Evolutionary conservation across 768 basidiomycete genomes (phyloP), one percentile per base, ranked within the genome.

Genomic region (Tricholoma bakamatsutake): DNA sequence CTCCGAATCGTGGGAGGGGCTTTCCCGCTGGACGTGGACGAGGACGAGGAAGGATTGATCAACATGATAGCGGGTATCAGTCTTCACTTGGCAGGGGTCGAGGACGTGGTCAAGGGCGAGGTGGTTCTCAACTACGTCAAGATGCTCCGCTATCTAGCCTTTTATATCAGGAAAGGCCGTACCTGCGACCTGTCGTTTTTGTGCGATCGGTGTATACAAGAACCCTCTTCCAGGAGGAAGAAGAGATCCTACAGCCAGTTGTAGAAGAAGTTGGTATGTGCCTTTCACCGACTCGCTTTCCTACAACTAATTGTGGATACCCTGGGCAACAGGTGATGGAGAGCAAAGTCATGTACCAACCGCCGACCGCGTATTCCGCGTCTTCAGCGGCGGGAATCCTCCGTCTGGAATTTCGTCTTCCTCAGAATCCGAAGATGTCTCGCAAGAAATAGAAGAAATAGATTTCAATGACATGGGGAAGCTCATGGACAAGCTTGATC

Each of bases 131-230:
- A 61, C 58, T 71, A 17, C 66, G 70, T 10, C 62, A 67, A n/a
- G 73, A 77, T 46, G 76, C 77, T 2, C 72, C 84, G 4, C 69
- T 87, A 15, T 87, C 86, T 1, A 76, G 72, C 21, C 62, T 85
- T 42, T 71, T 88, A 7, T 75, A 80, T 56, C 69, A 77, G 24
- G 79, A 82, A 37, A 71, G 89, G 28, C 88, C 87, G 1, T 71
- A 83, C 0, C 72, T 91, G 15, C 73, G 74, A n/a, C 90, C 89
- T 0, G 72, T 93, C 59, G 69, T 70, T 11, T 92, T 93, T 60
- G 87, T 92, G 11, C 82, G 74, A 15, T 82, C 86, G 0, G 72
- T 76, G 10, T 51, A 76, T 42, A 81, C 79, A 1, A 79, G 52
- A 67, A 78, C 63, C 54, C 77, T 73, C 70, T 92, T 81, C 52